These are phyloP conservation scores for Jimgerdemannia lactiflua DNA, from an alignment of 192 early-diverging fungal genomes.

Conservation along the genomic window DNA sequence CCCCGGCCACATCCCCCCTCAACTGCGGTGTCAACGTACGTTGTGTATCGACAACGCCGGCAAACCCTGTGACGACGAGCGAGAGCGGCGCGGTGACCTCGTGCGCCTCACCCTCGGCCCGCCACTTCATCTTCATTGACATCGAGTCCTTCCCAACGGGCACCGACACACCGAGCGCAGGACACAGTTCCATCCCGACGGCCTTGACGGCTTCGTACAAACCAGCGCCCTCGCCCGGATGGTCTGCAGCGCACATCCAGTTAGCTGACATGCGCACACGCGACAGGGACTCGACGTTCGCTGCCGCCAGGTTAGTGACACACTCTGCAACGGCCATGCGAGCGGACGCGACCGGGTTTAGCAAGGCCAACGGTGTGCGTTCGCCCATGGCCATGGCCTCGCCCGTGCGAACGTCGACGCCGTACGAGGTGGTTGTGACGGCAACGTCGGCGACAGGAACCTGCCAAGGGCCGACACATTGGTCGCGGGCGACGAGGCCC, in stretches of 20 bases:
- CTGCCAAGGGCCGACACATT: constrained; percentile 99
- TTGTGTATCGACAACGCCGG: constrained; percentile 82
- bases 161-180: constrained; percentile 87
- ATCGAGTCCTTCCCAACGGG: constrained; percentile 99
- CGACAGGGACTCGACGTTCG: constrained; percentile 68
- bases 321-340: constrained; percentile 98
- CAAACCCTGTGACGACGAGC: constrained; percentile 92
- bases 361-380: constrained; percentile 81
- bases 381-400: constrained; percentile 99
- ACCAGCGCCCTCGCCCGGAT: constrained; percentile 88
- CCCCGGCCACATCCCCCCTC: constrained; percentile 21
- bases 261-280: constrained; percentile 91
- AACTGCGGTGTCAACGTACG: constrained; percentile 91
- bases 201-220: constrained; percentile 93
- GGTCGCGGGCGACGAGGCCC: constrained; percentile 93
- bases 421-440: constrained; percentile 81
- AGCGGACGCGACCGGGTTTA: constrained; percentile 85
- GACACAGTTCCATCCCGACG: constrained; percentile 92
- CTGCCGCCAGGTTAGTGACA: constrained; percentile 89
- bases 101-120: constrained; percentile 32
- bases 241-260: constrained; percentile 97
- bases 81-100: constrained; percentile 89
- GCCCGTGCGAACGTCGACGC: constrained; percentile 67
- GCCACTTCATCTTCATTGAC: constrained; percentile 98
- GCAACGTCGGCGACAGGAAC: constrained; percentile 97